phyloP scores from a whole-genome alignment of 352 stramenopile species.

The Globisporangium barbulae region DNA sequence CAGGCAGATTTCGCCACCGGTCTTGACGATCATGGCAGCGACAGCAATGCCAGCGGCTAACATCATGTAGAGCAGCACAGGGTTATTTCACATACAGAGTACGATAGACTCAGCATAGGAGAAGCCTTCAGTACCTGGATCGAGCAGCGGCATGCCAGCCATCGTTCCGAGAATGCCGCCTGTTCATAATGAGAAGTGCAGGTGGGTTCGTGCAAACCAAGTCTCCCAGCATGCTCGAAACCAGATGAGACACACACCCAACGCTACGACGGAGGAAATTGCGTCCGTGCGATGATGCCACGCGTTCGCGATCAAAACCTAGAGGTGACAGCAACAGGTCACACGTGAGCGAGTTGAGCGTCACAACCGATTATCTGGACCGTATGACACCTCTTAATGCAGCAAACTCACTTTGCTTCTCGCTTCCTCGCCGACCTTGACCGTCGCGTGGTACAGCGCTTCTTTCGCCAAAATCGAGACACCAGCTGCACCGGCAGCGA shows the following conservation, averaged over 20 bases:
- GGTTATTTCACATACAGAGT: neutral
- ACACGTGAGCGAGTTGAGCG: neutral
- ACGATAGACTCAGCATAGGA: neutral
- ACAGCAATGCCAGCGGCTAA: constrained; percentile 80
- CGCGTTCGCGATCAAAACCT: constrained; percentile 96
- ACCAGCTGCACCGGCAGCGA: constrained; percentile 82
- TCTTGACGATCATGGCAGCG: constrained; percentile 88
- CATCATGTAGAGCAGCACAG: neutral
- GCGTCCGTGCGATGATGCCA: constrained; percentile 94
- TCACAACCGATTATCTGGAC: neutral
- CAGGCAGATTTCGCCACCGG: constrained; percentile 76
- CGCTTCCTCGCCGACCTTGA: constrained; percentile 86
- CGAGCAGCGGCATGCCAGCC: constrained; percentile 59
- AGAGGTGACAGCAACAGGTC: neutral
- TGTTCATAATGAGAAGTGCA: constrained; percentile 10
- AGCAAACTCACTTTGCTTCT: constrained; percentile 77
- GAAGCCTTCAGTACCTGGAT: constrained; percentile 42
- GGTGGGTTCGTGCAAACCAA: neutral
- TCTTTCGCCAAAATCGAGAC: constrained; percentile 94
- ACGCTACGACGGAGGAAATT: constrained; percentile 86
- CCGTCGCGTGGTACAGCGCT: constrained; percentile 92
- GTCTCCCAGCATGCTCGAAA: neutral
- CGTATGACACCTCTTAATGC: too few relatives aligned
- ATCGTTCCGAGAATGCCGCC: constrained; percentile 74
- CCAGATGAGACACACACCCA: constrained; percentile 28